phyloP scores from a whole-genome alignment of 1,284 basidiomycete species.

The Trichosporon coremiiforme region DNA sequence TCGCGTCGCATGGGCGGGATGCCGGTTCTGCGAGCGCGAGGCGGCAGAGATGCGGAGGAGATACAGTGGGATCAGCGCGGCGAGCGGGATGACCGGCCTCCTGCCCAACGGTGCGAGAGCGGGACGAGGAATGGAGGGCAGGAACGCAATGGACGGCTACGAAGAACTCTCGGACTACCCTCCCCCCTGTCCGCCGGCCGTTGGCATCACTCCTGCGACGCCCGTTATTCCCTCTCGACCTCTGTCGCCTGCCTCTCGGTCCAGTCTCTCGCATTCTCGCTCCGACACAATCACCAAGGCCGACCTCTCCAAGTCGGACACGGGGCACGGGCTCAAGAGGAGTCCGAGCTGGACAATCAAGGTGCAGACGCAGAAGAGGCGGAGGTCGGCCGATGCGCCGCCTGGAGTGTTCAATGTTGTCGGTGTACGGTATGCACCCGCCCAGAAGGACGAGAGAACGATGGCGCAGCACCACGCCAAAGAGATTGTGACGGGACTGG shows the following conservation, averaged over 20 bases:
- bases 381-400: not conserved
- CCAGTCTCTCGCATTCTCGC: not conserved
- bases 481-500: not conserved
- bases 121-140: too few relatives aligned
- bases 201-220: not conserved
- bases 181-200: not conserved
- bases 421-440: not conserved
- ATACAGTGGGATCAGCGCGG: not conserved
- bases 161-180: not conserved
- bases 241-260: not conserved
- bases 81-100: too few relatives aligned
- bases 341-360: not conserved
- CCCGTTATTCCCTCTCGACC: not conserved
- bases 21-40: not conserved
- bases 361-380: not conserved
- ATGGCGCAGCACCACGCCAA: not conserved
- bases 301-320: not conserved
- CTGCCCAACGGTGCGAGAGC: too few relatives aligned
- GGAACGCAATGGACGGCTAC: too few relatives aligned
- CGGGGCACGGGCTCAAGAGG: not conserved
- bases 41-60: not conserved
- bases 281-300: not conserved
- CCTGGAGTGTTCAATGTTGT: not conserved
- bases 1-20: not conserved
- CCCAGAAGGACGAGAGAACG: not conserved